Evolutionary conservation across 257 asterid genomes (phyloP).

Genomic region (Solanum paucissectum): DNA sequence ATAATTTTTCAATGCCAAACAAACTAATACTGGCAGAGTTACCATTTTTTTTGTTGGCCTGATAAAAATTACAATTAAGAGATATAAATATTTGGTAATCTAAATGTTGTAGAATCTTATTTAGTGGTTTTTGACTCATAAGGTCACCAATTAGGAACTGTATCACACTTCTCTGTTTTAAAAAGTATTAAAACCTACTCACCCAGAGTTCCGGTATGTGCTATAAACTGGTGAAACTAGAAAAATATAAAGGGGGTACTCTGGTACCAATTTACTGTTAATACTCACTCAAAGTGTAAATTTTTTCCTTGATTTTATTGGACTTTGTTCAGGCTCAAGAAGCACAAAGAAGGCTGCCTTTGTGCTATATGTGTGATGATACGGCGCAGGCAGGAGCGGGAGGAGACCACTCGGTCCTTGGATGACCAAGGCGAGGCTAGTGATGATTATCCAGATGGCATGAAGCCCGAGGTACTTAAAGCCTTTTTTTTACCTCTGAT

Average conservation of each 20-base stretch:
- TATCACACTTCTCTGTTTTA: neutral
- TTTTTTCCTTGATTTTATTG: neutral
- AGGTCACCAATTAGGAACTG: neutral
- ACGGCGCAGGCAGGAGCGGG: slow-evolving; percentile 92
- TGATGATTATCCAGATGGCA: slow-evolving; percentile 60
- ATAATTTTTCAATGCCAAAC: neutral
- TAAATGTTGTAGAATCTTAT: neutral
- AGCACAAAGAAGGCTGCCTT: slow-evolving; percentile 91
- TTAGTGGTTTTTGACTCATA: neutral
- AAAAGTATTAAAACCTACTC: neutral
- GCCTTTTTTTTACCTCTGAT: neutral
- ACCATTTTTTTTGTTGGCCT: neutral
- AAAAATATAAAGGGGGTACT: neutral
- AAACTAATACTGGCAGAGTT: neutral
- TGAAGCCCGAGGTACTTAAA: slow-evolving; percentile 44
- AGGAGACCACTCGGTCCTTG: slow-evolving; percentile 60
- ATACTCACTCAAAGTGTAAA: neutral
- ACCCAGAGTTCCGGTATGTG: neutral
- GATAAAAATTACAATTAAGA: neutral
- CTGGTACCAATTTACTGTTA: neutral
- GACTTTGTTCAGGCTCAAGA: slow-evolving; percentile 56
- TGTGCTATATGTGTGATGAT: slow-evolving; percentile 98
- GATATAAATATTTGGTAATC: neutral
- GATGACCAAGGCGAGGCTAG: slow-evolving; percentile 51
- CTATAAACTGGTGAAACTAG: neutral